phyloP scores from a whole-genome alignment of 768 basidiomycete species.

The Stropharia rugosoannulata region DNA sequence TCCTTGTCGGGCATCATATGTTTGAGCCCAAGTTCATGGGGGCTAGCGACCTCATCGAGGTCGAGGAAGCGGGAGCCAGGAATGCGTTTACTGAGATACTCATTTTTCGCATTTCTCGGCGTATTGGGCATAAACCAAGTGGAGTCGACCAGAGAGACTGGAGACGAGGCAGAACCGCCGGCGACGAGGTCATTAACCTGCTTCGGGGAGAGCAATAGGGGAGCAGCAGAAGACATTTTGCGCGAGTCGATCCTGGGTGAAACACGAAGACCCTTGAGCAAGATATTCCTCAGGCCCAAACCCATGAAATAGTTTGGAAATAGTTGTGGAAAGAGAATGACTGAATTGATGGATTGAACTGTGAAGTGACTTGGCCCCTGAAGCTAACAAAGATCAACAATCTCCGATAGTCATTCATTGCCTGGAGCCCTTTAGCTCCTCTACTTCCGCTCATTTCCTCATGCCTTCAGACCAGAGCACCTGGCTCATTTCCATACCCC shows the following conservation, averaged over 20 bases:
- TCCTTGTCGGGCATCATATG: slow-evolving; percentile 89
- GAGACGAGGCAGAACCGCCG: slow-evolving; percentile 27
- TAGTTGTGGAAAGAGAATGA: too few relatives aligned
- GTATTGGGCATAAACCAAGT: slow-evolving; percentile 96
- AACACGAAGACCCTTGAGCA: slow-evolving; percentile 1
- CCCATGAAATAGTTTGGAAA: slow-evolving; percentile 12
- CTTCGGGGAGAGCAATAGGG: slow-evolving; percentile 53
- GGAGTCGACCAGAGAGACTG: slow-evolving; percentile 63
- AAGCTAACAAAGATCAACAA: slow-evolving; percentile 24
- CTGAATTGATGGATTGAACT: not conserved
- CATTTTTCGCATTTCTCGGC: slow-evolving; percentile 63
- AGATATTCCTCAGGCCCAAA: slow-evolving; percentile 10
- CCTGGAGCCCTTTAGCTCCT: slow-evolving; percentile 7
- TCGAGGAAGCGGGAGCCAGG: slow-evolving; percentile 76
- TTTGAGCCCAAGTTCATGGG: slow-evolving; percentile 77
- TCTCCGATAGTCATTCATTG: slow-evolving; percentile 15
- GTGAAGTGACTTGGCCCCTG: slow-evolving; percentile 1
- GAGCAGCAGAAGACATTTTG: slow-evolving; percentile 40
- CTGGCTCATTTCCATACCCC: slow-evolving; percentile 88
- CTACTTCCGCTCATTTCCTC: slow-evolving; percentile 12
- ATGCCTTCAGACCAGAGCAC: slow-evolving; percentile 98
- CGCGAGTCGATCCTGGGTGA: slow-evolving; percentile 16
- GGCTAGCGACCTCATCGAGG: slow-evolving; percentile 74
- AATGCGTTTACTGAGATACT: slow-evolving; percentile 67
- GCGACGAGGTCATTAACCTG: slow-evolving; percentile 36